A percentile compares a stretch with the other conserved stretches of the same genome.
phyloP scores from a whole-genome alignment of 176 grass and related monocot genomes.

The barley (Hordeum vulgare) region DNA sequence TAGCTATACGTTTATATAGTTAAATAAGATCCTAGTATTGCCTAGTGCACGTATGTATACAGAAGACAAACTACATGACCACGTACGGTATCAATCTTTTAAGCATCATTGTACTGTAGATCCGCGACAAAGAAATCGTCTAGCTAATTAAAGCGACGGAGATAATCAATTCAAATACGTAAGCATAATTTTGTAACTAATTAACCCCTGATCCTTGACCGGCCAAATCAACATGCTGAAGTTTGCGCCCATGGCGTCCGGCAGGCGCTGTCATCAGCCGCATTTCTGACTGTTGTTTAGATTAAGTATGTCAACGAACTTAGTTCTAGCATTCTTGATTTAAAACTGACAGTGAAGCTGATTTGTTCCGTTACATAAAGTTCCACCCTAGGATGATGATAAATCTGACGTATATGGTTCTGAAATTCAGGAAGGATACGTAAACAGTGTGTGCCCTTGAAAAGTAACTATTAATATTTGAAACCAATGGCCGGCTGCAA shows the following conservation, averaged over 20 bases:
- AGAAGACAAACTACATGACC: neutral
- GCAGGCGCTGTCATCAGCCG: conserved; percentile 3
- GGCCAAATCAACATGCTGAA: neutral
- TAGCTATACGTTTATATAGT: neutral
- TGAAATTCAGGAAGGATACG: neutral
- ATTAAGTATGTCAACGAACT: neutral
- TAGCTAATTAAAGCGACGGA: neutral
- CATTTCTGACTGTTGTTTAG: neutral
- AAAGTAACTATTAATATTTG: no score
- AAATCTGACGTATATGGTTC: neutral
- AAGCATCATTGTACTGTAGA: conserved; percentile 8
- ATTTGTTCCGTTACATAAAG: neutral
- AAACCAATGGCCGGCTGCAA: no score
- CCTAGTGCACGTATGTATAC: neutral
- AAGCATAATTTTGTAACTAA: neutral
- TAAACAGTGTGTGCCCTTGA: neutral
- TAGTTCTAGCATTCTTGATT: neutral
- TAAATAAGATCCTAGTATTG: neutral
- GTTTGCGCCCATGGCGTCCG: neutral
- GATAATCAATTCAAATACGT: neutral
- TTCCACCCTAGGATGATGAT: neutral
- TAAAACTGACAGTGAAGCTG: neutral
- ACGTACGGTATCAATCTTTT: neutral
- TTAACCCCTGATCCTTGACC: neutral
- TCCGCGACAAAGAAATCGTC: neutral